Base-by-base conservation (phyloP, 2,329 filamentous ascomycete genomes). In the Monilinia vaccinii-corymbosi region DNA sequence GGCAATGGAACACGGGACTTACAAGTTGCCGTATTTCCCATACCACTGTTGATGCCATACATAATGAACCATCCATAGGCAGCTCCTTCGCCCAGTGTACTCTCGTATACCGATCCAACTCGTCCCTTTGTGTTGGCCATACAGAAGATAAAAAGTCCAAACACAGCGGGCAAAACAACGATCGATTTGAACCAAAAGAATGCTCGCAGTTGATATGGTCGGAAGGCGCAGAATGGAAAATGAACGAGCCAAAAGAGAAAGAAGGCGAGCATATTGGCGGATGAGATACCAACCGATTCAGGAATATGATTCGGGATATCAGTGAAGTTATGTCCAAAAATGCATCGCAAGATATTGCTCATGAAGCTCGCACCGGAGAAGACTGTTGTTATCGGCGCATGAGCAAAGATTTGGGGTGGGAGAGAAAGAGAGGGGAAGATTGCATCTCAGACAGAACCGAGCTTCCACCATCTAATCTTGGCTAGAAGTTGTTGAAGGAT, bases 181-280 rank as follows among this genome's bases (percentile, higher is more conserved):
- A 56, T 57, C 1, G 53, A 56, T 45, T 60, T 60, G 38, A 60
- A 57, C 51, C 72, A 74, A 69, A 78, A 79, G 68, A 78, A 76
- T 55, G 68, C 69, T n/a, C 71, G 66, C 21, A 78, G 65, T 64
- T 78, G 74, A 63, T 78, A 76, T 13, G 77, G 76, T 16, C 75
- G 71, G 61, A 77, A 72, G 44, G 74, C 70, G 23, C 72, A 72
- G 63, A 78, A 76, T 63, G 72, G 80, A 16, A 83, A 70, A 63
- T 81, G 80, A 0, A 80, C 67, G 0, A 79, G 70, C 79, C 79
- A 82, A 69, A 81, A 83, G 23, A 83, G 65, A 67, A 83, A 78
- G 65, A 81, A 82, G 14, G 75, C 75, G 4, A 75, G 71, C 70
- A 76, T 75, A 42, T 70, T 71, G 44, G 61, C 58, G n/a, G 71